These are phyloP conservation scores for Boletus barrowsii DNA, from an alignment of 768 basidiomycete species.

Conservation along the genomic window DNA sequence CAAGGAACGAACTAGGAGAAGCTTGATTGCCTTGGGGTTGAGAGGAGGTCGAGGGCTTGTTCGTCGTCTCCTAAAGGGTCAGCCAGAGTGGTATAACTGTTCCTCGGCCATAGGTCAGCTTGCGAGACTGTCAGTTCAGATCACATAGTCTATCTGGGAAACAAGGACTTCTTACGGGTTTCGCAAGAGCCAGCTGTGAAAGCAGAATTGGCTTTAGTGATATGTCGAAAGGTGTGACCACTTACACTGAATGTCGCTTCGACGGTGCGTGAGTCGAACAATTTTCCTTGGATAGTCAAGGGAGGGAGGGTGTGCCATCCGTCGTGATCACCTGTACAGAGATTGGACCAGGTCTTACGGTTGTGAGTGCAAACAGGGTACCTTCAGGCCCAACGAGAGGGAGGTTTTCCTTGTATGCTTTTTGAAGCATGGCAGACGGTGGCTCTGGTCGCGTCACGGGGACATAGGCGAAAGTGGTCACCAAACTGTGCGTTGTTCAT, in stretches of 20 bases:
- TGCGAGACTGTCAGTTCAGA: not conserved
- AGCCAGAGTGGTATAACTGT: constrained; percentile 49
- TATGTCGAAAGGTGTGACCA: not conserved
- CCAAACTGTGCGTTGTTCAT: constrained; percentile 24
- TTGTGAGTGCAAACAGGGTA: not conserved
- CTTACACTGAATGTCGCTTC: constrained; percentile 34
- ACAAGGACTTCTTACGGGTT: constrained; percentile 35
- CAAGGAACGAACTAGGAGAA: constrained; percentile 47
- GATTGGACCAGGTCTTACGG: not conserved
- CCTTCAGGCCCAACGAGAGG: constrained; percentile 36
- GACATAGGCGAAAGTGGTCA: constrained; percentile 32
- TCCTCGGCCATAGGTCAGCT: constrained; percentile 52
- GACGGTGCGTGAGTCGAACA: constrained; percentile 33
- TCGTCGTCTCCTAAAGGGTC: constrained; percentile 43
- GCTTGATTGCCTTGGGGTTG: constrained; percentile 37
- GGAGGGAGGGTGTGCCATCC: constrained; percentile 38
- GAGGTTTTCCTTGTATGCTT: constrained; percentile 34
- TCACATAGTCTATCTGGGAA: not conserved
- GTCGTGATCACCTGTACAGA: constrained; percentile 32
- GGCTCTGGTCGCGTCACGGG: constrained; percentile 33
- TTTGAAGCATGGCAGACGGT: constrained; percentile 36
- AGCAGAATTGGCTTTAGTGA: not conserved
- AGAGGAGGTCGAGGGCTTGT: constrained; percentile 50
- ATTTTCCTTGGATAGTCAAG: constrained; percentile 31
- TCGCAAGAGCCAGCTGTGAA: constrained; percentile 46